Evolutionary conservation across 2,329 filamentous ascomycete genomes (phyloP).

Genomic region (Alternaria novae-zelandiae): DNA sequence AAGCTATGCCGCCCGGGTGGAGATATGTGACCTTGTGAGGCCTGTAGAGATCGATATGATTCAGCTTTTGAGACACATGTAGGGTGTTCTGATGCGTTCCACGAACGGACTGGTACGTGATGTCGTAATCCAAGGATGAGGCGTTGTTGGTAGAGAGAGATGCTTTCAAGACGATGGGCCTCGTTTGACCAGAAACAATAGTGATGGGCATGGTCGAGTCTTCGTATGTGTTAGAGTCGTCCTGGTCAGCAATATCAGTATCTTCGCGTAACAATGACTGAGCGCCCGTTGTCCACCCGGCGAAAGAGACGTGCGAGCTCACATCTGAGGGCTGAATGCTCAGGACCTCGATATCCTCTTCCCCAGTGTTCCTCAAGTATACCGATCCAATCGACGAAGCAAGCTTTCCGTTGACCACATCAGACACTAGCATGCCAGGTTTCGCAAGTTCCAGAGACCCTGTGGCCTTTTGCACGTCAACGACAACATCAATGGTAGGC

Average conservation of each 20-base stretch:
- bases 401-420: constrained; percentile 57
- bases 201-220: constrained; percentile 8
- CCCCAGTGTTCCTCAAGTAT: constrained; percentile 55
- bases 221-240: not conserved
- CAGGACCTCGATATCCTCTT: constrained; percentile 43
- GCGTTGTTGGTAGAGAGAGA: constrained; percentile 26
- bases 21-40: constrained; percentile 62
- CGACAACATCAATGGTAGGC: constrained; percentile 53
- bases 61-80: constrained; percentile 35
- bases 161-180: constrained; percentile 49
- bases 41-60: constrained; percentile 41
- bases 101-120: constrained; percentile 33
- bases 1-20: constrained; percentile 61
- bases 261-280: constrained; percentile 20
- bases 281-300: constrained; percentile 3
- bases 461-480: constrained; percentile 29
- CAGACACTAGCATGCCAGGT: constrained; percentile 55
- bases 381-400: constrained; percentile 58
- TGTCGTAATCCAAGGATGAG: constrained; percentile 31
- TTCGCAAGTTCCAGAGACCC: constrained; percentile 42
- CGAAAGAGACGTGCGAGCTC: constrained; percentile 11
- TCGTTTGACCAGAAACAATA: constrained; percentile 50
- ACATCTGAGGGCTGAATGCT: constrained; percentile 35
- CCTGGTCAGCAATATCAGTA: constrained; percentile 19
- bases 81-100: constrained; percentile 21